Evolutionary conservation across 129 eudicot species (phyloP).

Genomic region (Tanacetum coccineum): DNA sequence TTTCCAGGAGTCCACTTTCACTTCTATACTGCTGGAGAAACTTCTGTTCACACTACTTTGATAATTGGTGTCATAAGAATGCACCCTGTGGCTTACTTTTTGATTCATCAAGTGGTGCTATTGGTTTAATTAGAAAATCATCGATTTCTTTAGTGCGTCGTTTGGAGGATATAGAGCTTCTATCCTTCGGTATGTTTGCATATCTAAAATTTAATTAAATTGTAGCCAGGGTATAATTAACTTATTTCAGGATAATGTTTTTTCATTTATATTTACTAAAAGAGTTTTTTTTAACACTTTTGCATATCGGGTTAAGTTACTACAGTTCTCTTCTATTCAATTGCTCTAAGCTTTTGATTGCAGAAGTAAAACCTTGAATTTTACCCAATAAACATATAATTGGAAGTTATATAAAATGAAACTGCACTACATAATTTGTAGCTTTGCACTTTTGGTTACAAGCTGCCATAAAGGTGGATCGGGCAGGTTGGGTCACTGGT

Average conservation of each 20-base stretch:
- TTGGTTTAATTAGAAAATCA: slow-evolving; percentile 70
- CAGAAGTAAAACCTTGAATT: too few species aligned
- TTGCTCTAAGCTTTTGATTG: too few species aligned
- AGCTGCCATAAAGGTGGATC: neutral
- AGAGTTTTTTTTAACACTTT: too few species aligned
- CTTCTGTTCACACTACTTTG: slow-evolving; percentile 55
- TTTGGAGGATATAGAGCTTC: slow-evolving; percentile 79
- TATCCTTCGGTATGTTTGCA: slow-evolving; percentile 47
- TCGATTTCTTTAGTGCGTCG: slow-evolving; percentile 72
- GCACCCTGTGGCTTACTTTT: slow-evolving; percentile 61
- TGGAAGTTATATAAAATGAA: neutral
- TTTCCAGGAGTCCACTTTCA: slow-evolving; percentile 57
- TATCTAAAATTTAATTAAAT: neutral
- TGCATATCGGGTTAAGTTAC: too few species aligned
- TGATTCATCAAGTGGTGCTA: slow-evolving; percentile 64
- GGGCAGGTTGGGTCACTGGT: neutral
- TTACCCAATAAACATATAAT: too few species aligned
- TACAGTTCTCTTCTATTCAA: too few species aligned
- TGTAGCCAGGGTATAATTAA: neutral
- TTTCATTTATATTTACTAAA: too few species aligned
- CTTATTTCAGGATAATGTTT: too few species aligned
- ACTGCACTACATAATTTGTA: neutral
- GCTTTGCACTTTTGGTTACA: neutral
- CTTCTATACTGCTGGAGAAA: slow-evolving; percentile 70
- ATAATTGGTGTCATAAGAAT: slow-evolving; percentile 68